phyloP scores from a whole-genome alignment of 2,329 filamentous ascomycete species.

The Teratosphaeria pseudoeucalypti region DNA sequence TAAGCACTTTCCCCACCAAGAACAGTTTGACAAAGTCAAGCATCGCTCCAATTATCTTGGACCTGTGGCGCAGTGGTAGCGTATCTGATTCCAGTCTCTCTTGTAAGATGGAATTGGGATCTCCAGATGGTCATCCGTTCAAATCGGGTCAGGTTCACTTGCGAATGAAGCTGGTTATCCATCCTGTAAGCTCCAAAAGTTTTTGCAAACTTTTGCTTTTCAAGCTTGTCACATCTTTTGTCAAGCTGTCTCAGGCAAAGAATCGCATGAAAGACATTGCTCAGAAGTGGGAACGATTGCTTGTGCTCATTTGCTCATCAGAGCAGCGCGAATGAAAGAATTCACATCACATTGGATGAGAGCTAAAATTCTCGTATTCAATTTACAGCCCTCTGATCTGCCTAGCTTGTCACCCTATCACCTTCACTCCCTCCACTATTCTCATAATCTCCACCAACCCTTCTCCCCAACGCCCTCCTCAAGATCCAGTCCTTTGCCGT shows the following conservation, averaged over 20 bases:
- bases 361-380: background rate
- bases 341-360: too few species aligned
- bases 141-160: conserved; percentile 7
- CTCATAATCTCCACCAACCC: conserved; percentile 24
- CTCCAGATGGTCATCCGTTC: conserved; percentile 9
- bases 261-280: too few species aligned
- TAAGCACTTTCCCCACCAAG: background rate
- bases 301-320: too few species aligned
- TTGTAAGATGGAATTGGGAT: background rate
- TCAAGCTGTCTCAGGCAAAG: too few species aligned
- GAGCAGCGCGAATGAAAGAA: too few species aligned
- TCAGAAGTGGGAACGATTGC: too few species aligned
- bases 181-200: background rate
- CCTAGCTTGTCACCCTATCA: conserved; percentile 1
- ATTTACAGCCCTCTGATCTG: background rate
- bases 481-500: conserved; percentile 30
- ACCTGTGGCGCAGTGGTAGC: conserved; percentile 8
- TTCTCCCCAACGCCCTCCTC: conserved; percentile 28
- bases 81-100: conserved; percentile 10
- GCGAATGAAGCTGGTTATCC: background rate
- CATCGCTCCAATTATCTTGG: background rate
- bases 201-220: background rate
- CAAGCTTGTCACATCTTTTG: too few species aligned
- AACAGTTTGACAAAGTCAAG: background rate
- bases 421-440: conserved; percentile 26